Evolutionary conservation across 2,329 filamentous ascomycete species (phyloP), one percentile per base, ranked within the genome.

Genomic region (Fusarium austroafricanum): DNA sequence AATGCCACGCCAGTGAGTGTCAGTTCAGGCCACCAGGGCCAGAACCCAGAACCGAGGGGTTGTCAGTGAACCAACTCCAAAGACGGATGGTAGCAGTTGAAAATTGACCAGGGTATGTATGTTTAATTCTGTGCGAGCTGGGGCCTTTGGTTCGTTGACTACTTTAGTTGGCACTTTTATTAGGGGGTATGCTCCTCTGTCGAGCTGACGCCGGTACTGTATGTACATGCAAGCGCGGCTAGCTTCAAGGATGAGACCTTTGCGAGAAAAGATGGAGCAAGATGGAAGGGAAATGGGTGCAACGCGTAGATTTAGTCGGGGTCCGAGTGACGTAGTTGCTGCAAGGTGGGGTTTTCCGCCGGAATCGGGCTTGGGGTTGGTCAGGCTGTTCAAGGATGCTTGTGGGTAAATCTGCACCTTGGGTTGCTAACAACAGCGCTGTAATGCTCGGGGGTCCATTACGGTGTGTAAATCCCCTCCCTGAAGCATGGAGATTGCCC

Each of bases 271-370:
- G 58, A 63, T 61, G 66, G 65, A 55, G 52, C 52, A 56, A 58
- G 54, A 67, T 57, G 56, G 58, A 60, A 55, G 56, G 51, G 35
- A 58, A 56, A 52, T 67, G 55, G 55, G 55, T 45, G 44, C 45
- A 61, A 57, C 45, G 58, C 50, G 69, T 45, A 65, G 57, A 58
- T 68, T 66, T 46, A 50, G 45, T 39, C 68, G 44, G 63, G 68
- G 57, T 50, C 58, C 20, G 35, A 47, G 67, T 69, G 67, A 69
- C 67, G 72, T 74, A 66, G 71, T 65, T 51, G 40, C 61, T 60
- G 17, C 39, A 26, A 29, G n/a, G 67, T 70, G 66, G 62, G 23
- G 37, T 31, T 29, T 52, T 15, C 28, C 29, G 50, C 62, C 66
- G 50, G 43, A 54, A 69, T 70, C 66, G 67, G 60, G 62, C 23